Evolutionary conservation across 1,284 basidiomycete genomes (phyloP), one percentile per base, ranked within the genome.

Genomic region (Cronartium quercuum): DNA sequence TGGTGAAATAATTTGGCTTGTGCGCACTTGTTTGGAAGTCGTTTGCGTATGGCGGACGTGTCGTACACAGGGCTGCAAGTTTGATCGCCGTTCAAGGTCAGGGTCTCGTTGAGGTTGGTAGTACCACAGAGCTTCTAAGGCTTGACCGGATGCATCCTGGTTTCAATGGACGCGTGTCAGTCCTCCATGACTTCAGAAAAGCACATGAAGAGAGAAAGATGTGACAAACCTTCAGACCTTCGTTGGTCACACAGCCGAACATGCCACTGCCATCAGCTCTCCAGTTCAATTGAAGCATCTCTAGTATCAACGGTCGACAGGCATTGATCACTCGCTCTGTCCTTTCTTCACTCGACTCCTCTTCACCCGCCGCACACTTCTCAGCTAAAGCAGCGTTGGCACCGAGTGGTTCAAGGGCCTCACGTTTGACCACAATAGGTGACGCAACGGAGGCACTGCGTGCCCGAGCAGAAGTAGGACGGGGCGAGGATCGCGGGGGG

Each of bases 241-340:
- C 65, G 24, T 75, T 75, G 13, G 71, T 67, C 15, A 75, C 71
- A 42, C 71, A 75, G 18, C 71, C 71, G 63, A 75, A 75, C 71
- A 75, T 75, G 13, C 71, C 71, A 7, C 12, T 44, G 7, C 71
- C 71, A 55, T 75, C 58, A 34, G 24, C 13, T 21, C 65, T 61
- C 64, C 64, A 75, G 58, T 61, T 38, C 15, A 34, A 35, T 18
- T 51, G 55, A 38, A 75, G 71, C 15, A 60, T 67, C 21, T 67
- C 65, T 18, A 75, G 65, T 35, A 75, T 62, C 34, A 75, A 21
- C 12, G 71, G 55, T 12, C 65, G 37, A 67, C 65, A 75, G 13
- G 65, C 71, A 61, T 67, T 62, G n/a, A 75, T 37, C 3, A 75
- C 57, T 18, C 65, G 24, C 34, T 67, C 71, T 42, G 38, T 67